Percentiles rank a stretch among this genome's conserved stretches.
Evolutionary conservation across 768 basidiomycete species (phyloP).

Genomic region (Phlegmacium glaucopus): DNA sequence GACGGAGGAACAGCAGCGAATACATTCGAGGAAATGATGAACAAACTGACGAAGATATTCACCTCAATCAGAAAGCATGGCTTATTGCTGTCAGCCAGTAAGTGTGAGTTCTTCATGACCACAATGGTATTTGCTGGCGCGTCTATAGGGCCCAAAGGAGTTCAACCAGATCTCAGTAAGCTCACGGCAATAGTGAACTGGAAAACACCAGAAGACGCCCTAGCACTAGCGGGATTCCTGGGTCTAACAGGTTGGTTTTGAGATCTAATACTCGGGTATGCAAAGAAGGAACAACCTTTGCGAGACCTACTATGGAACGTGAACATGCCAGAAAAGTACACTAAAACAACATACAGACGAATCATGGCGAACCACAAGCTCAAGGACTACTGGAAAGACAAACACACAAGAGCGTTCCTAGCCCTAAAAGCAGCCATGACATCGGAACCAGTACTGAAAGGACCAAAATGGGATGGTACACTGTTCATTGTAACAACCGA

Average conservation of each 20-base stretch:
- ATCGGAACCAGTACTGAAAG: too few species aligned
- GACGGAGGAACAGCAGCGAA: slow-evolving; percentile 32
- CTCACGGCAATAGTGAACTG: slow-evolving; percentile 32
- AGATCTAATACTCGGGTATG: slow-evolving; percentile 28
- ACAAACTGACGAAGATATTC: slow-evolving; percentile 21
- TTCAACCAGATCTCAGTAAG: slow-evolving; percentile 30
- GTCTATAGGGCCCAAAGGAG: slow-evolving; percentile 24
- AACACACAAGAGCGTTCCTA: too few species aligned
- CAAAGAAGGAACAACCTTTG: slow-evolving; percentile 24
- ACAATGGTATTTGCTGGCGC: slow-evolving; percentile 31
- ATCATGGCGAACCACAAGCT: slow-evolving; percentile 11
- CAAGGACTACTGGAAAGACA: too few species aligned
- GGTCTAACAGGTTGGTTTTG: slow-evolving; percentile 30
- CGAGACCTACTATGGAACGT: slow-evolving; percentile 20
- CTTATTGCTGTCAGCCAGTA: slow-evolving; percentile 31
- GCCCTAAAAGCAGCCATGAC: too few species aligned
- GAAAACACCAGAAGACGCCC: slow-evolving; percentile 20
- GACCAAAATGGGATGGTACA: too few species aligned
- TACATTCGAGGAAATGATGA: slow-evolving; percentile 24
- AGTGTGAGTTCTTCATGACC: slow-evolving; percentile 31
- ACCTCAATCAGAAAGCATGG: slow-evolving; percentile 16
- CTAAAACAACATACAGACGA: slow-evolving; percentile 19
- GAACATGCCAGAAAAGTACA: too few species aligned
- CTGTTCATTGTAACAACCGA: too few species aligned
- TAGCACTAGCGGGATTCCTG: slow-evolving; percentile 28